Percentiles rank a stretch among this genome's conserved stretches.
Conservation (phyloP, 352 stramenopile species). For the Globisporangium sylvaticum region DNA sequence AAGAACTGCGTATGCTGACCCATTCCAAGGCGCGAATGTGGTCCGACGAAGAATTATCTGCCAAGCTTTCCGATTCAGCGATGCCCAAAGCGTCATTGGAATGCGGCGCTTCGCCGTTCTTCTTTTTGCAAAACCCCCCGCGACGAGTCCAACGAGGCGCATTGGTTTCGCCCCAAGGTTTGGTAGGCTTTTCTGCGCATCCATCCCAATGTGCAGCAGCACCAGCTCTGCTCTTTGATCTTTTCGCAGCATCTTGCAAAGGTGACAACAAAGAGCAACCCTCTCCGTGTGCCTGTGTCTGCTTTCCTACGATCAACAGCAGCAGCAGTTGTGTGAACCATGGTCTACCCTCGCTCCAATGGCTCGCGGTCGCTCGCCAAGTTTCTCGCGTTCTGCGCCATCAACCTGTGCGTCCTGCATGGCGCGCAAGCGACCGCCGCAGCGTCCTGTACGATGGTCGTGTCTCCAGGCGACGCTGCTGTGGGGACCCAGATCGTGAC, state of each 20-base stretch:
- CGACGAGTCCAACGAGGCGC: neutral
- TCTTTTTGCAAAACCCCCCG: neutral
- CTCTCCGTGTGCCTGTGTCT: neutral
- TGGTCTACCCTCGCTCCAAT: conserved; percentile 9
- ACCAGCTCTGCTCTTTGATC: too few species aligned
- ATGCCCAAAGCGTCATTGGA: neutral
- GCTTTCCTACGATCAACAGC: neutral
- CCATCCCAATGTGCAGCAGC: too few species aligned
- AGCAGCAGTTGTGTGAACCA: neutral
- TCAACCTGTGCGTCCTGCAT: conserved; percentile 6
- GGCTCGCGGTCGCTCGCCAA: conserved; percentile 3
- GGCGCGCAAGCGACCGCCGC: neutral
- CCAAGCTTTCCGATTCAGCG: neutral
- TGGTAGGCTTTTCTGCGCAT: neutral
- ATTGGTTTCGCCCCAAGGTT: neutral
- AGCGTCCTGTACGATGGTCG: neutral
- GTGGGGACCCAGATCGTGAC: conserved; percentile 26
- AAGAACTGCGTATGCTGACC: too few species aligned
- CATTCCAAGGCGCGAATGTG: neutral
- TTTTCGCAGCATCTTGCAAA: conserved; percentile 4
- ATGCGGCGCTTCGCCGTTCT: neutral
- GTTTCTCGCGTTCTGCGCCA: conserved; percentile 4
- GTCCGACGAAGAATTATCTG: neutral
- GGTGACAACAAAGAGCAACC: neutral
- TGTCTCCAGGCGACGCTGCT: conserved; percentile 15